These are phyloP conservation scores for Talaromyces nanjingensis DNA, from an alignment of 495 filamentous ascomycete genomes.

Conservation along the genomic window DNA sequence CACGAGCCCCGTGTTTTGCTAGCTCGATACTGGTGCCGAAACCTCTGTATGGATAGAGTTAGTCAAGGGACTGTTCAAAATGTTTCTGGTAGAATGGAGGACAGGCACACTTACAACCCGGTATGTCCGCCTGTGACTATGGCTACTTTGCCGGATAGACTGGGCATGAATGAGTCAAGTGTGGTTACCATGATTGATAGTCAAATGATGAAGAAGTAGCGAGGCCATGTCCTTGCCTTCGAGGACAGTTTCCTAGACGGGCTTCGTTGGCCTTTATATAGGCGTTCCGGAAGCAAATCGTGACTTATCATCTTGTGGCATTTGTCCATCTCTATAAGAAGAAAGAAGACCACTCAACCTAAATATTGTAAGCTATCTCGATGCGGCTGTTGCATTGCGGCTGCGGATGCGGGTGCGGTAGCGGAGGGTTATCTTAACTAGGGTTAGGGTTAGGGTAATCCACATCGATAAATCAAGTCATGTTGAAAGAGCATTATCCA, in stretches of 20 bases:
- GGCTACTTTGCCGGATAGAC: background rate
- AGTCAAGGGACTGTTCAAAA: background rate
- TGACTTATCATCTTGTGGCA: too few relatives aligned
- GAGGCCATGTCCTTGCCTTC: background rate
- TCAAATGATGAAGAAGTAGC: background rate
- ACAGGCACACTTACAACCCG: background rate
- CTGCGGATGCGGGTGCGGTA: background rate
- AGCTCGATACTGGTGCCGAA: background rate
- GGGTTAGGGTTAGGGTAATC: background rate
- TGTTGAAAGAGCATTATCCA: background rate
- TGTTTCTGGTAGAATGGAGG: background rate
- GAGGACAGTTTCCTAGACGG: background rate
- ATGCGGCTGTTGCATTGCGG: background rate
- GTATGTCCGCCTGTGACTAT: background rate
- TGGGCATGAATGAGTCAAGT: background rate
- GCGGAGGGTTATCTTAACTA: background rate
- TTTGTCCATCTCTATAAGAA: too few relatives aligned
- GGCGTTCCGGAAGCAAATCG: too few relatives aligned
- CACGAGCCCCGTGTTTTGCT: background rate
- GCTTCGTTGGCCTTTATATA: too few relatives aligned
- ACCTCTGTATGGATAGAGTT: background rate
- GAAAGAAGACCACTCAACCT: too few relatives aligned
- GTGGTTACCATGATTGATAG: background rate
- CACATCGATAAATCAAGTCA: background rate
- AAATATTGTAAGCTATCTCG: background rate